phyloP scores from a whole-genome alignment of 192 early-diverging fungal genomes.

The Umbelopsis vinacea region DNA sequence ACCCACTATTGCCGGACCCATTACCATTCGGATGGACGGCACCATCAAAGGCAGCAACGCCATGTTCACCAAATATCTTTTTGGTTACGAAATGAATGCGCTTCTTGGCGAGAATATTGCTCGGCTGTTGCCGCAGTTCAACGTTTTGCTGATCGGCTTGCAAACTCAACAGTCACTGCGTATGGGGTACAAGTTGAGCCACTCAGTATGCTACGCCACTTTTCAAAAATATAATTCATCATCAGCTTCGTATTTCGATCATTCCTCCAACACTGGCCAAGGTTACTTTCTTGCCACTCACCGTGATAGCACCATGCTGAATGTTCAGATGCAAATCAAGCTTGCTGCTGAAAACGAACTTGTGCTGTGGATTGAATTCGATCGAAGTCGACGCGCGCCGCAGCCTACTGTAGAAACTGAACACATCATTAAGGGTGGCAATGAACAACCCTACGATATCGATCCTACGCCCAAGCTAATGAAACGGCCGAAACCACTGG shows the following conservation, averaged over 20 bases:
- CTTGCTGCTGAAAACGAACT: constrained; percentile 50
- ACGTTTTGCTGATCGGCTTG: constrained; percentile 50
- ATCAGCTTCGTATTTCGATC: background rate
- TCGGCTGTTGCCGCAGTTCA: constrained; percentile 63
- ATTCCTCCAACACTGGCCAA: background rate
- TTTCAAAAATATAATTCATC: background rate
- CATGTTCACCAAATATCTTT: constrained; percentile 67
- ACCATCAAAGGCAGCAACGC: constrained; percentile 61
- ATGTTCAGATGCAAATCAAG: constrained; percentile 63
- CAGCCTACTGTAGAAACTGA: background rate
- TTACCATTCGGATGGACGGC: constrained; percentile 53
- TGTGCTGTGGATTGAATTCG: constrained; percentile 70
- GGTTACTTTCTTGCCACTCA: constrained; percentile 58
- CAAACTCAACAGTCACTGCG: constrained; percentile 35
- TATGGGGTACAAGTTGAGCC: background rate
- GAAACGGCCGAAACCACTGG: background rate
- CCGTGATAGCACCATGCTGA: constrained; percentile 62
- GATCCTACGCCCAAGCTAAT: background rate
- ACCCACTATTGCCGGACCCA: constrained; percentile 66
- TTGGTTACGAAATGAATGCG: constrained; percentile 46
- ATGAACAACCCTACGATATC: background rate
- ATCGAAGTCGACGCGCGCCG: constrained; percentile 35
- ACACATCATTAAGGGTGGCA: background rate
- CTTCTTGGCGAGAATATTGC: constrained; percentile 45
- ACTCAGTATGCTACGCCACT: background rate